These are phyloP conservation scores for Colletotrichum cuscutae DNA, from an alignment of 2,329 filamentous ascomycete species.

Conservation along the genomic window DNA sequence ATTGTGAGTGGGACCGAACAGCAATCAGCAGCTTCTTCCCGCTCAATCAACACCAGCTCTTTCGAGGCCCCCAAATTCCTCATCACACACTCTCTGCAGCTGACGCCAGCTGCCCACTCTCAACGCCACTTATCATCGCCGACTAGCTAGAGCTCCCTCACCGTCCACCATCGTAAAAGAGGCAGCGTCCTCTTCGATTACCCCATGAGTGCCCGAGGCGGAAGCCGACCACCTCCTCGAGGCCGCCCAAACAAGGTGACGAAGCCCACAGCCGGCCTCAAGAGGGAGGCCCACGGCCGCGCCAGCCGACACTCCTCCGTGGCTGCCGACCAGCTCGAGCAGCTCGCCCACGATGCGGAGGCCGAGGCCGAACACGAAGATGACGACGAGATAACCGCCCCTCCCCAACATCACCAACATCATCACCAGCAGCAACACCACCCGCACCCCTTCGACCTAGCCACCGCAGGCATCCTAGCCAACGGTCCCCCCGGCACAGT, in stretches of 20 bases:
- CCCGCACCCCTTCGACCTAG: slow-evolving; percentile 42
- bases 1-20: slow-evolving; percentile 23
- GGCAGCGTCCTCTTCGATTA: slow-evolving; percentile 8
- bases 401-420: slow-evolving; percentile 20
- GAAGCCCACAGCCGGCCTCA: slow-evolving; percentile 45
- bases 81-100: slow-evolving; percentile 25
- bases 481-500: slow-evolving; percentile 40
- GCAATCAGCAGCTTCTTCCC: slow-evolving; percentile 19
- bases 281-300: slow-evolving; percentile 37
- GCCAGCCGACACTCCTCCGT: slow-evolving; percentile 43
- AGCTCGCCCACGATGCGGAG: slow-evolving; percentile 38
- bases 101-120: slow-evolving; percentile 33
- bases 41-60: slow-evolving; percentile 32
- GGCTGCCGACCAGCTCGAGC: slow-evolving; percentile 46
- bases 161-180: slow-evolving; percentile 34
- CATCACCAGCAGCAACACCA: slow-evolving; percentile 37
- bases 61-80: slow-evolving; percentile 24
- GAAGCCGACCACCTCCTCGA: slow-evolving; percentile 42
- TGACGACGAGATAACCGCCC: slow-evolving; percentile 29
- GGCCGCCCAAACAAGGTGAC: slow-evolving; percentile 56
- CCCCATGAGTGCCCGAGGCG: slow-evolving; percentile 36
- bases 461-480: slow-evolving; percentile 44
- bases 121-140: slow-evolving; percentile 29
- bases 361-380: slow-evolving; percentile 37
- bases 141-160: slow-evolving; percentile 16